Percentiles rank a stretch among this genome's conserved stretches.
These are phyloP conservation scores for Paxillus rubicundulus DNA, from an alignment of 768 basidiomycete species.

Conservation along the genomic window DNA sequence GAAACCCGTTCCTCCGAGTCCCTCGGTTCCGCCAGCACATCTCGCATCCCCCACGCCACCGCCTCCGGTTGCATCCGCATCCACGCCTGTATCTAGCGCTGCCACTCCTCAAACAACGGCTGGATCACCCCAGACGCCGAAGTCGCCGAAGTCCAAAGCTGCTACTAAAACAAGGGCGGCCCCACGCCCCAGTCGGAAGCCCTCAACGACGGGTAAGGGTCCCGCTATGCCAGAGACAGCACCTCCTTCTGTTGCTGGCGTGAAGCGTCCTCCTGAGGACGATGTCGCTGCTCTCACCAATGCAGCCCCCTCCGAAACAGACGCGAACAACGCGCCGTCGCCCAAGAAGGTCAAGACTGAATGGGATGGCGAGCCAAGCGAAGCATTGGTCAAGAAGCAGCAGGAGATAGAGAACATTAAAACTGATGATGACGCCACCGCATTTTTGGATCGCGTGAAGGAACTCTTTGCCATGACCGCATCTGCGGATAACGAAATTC, in stretches of 20 bases:
- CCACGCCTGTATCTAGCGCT: conserved; percentile 51
- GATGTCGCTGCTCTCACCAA: conserved; percentile 24
- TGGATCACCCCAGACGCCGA: conserved; percentile 64
- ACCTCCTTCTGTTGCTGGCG: conserved; percentile 27
- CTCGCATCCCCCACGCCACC: conserved; percentile 42
- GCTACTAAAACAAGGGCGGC: conserved; percentile 43
- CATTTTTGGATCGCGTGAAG: conserved; percentile 62
- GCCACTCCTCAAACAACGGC: conserved; percentile 39
- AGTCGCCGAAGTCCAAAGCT: conserved; percentile 64
- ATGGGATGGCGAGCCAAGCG: conserved; percentile 61
- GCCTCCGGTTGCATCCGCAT: conserved; percentile 39
- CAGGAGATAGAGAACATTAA: conserved; percentile 47
- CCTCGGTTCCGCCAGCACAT: conserved; percentile 17
- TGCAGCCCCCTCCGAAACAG: conserved; percentile 32
- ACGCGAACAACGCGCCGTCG: conserved; percentile 51
- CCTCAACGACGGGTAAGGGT: conserved; percentile 31
- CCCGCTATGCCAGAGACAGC: conserved; percentile 37
- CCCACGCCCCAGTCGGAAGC: conserved; percentile 26
- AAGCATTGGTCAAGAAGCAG: conserved; percentile 42
- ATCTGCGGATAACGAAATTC: conserved; percentile 37
- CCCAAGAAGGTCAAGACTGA: conserved; percentile 73
- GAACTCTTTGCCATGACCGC: conserved; percentile 57
- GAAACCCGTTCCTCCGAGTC: conserved; percentile 24
- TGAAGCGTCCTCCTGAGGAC: conserved; percentile 37
- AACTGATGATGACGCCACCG: conserved; percentile 63